A percentile compares a stretch with the other conserved stretches of the same genome.
Evolutionary conservation across 108 stramenopile species (phyloP).

Genomic region (Thalassiosira profunda): DNA sequence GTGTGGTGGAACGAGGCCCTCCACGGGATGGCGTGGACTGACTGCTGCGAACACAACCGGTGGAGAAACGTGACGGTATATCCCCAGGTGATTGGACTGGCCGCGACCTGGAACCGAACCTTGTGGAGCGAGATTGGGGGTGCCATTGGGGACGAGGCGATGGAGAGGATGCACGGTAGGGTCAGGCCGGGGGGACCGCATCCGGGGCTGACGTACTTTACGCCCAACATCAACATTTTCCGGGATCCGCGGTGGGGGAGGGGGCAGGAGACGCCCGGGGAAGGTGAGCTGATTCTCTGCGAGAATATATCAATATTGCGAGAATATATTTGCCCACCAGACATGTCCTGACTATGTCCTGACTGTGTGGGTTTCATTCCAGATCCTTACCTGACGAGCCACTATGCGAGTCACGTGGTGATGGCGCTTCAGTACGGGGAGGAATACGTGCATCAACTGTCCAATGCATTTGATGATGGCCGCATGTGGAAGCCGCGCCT

Average conservation of each 20-base stretch:
- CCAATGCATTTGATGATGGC: too few relatives aligned
- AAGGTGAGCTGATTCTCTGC: too few relatives aligned
- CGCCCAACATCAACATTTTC: slow-evolving; percentile 72
- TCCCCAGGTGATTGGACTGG: slow-evolving; percentile 56
- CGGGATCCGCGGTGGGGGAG: slow-evolving; percentile 86
- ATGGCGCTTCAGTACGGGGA: slow-evolving; percentile 49
- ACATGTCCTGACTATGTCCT: too few relatives aligned
- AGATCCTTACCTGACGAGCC: slow-evolving; percentile 65
- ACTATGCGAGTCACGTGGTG: slow-evolving; percentile 62
- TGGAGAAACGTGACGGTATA: slow-evolving; percentile 49
- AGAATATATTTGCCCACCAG: too few relatives aligned
- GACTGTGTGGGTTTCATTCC: too few relatives aligned
- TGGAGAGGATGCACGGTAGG: too few relatives aligned
- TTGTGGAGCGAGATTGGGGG: slow-evolving; percentile 49
- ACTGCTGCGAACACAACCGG: slow-evolving; percentile 14
- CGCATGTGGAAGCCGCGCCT: slow-evolving; percentile 32
- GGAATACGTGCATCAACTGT: background rate
- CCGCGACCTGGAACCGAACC: slow-evolving; percentile 56
- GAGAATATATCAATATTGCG: too few relatives aligned
- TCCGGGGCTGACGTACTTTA: slow-evolving; percentile 65
- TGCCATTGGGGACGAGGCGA: slow-evolving; percentile 60
- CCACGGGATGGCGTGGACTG: slow-evolving; percentile 48
- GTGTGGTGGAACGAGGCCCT: slow-evolving; percentile 70
- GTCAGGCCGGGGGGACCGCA: too few relatives aligned
- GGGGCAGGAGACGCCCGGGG: slow-evolving; percentile 69